Base-by-base conservation (phyloP, 75 land plant genomes). In the Pseudotsuga menziesii region DNA sequence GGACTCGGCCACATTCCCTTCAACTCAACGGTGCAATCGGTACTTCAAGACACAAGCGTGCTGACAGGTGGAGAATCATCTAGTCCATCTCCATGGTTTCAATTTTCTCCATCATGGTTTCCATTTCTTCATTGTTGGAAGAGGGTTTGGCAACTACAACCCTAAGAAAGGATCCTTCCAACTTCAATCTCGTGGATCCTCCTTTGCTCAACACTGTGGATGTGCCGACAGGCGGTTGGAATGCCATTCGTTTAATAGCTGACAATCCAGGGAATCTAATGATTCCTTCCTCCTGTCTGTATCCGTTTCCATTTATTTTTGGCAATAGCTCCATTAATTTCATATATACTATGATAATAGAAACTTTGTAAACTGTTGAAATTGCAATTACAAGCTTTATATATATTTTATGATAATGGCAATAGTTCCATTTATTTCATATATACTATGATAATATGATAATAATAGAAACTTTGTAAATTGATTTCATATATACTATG, bases 151-250 rank as follows among this genome's bases (percentile, higher is more conserved):
- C 0, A 88, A 88, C 69, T 89, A 78, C 29, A 67, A 89, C 73
- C 72, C 91, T 15, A 66, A 66, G 12, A 64, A 64, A 58, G 9
- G 87, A 80, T 55, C 91, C 91, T 23, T n/a, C 77, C 9, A 78
- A 61, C 4, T 90, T 90, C 82, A 90, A 90, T 78, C 81, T 88
- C 7, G 78, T 80, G 19, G 87, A 90, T 58, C 92, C 92, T 13
- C 82, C 81, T 13, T 77, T 77, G 73, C 64, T 85, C 27, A 88
- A 88, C 77, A 90, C 92, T 4, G 82, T 85, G 55, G 77, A 41
- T 13, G 85, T 90, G 4, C 87, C 88, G 0, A 52, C 64, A 27
- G 83, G 85, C 7, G 92, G 92, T 14, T 89, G 91, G 91, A 75
- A 76, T 20, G 90, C 90, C 20, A 71, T 89, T 61, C 84, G 91